Evolutionary conservation across 1,139 yeast species (phyloP).

Genomic region (Saccharomyces pastorianus): DNA sequence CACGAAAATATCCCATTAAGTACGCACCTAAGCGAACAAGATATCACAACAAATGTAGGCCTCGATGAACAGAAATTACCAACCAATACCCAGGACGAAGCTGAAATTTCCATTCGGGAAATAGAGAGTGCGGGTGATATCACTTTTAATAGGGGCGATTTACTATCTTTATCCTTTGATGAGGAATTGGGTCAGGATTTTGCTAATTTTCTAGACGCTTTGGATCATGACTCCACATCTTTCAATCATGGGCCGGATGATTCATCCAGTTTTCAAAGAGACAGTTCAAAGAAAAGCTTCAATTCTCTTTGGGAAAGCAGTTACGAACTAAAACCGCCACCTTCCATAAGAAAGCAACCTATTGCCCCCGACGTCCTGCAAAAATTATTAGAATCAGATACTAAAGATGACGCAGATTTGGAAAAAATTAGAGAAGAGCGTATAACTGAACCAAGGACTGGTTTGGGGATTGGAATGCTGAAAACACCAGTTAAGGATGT

Average conservation of each 20-base stretch:
- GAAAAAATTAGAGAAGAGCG: conserved; percentile 2
- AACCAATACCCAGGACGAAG: not conserved
- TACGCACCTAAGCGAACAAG: not conserved
- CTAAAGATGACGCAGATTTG: not conserved
- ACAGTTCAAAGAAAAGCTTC: not conserved
- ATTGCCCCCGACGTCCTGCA: not conserved
- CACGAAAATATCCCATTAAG: not conserved
- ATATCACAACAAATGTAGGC: not conserved
- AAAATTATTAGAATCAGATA: not conserved
- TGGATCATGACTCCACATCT: conserved; percentile 9
- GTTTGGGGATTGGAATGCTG: conserved; percentile 4
- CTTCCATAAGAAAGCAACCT: not conserved
- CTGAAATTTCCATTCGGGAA: not conserved
- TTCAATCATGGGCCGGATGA: conserved; percentile 2
- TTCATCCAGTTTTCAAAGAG: conserved; percentile 3
- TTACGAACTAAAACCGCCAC: conserved; percentile 2
- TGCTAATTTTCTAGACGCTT: conserved; percentile 6
- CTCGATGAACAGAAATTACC: not conserved
- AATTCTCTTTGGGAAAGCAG: conserved; percentile 7
- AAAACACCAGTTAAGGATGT: conserved; percentile 12
- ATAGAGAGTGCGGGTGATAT: not conserved
- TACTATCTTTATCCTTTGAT: conserved; percentile 7
- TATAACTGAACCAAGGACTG: conserved; percentile 2
- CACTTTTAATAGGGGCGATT: conserved; percentile 3
- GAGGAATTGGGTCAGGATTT: conserved; percentile 9